Conservation (phyloP, 805 yeast species). For the Maudiozyma serrabonitensis region DNA sequence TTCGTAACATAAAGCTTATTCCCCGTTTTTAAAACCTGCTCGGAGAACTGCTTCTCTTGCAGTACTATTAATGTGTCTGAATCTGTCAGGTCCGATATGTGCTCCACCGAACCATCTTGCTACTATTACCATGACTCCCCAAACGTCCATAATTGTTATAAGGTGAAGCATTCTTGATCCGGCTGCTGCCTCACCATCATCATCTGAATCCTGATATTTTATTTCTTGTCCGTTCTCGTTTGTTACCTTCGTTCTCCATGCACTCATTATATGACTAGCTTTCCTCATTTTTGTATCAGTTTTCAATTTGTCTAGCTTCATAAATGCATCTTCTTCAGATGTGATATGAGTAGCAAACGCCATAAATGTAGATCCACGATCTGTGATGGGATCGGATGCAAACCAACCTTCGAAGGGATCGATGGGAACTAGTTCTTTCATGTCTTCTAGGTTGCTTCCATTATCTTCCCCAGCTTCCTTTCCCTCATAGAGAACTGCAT, state of each 20-base stretch:
- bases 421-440: constrained; percentile 8
- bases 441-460: constrained; percentile 4
- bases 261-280: constrained; percentile 75
- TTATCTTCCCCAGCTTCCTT: constrained; percentile 18
- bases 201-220: constrained; percentile 77
- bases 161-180: constrained; percentile 80
- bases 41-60: constrained; percentile 74
- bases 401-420: constrained; percentile 67
- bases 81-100: constrained; percentile 86
- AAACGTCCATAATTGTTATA: constrained; percentile 65
- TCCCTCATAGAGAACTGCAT: constrained; percentile 35
- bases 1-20: background rate
- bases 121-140: constrained; percentile 76
- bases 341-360: constrained; percentile 60
- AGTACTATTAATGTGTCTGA: constrained; percentile 83
- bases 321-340: constrained; percentile 59
- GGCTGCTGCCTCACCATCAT: constrained; percentile 96
- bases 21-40: constrained; percentile 39
- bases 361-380: constrained; percentile 77
- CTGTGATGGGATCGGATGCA: constrained; percentile 65
- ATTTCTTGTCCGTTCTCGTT: constrained; percentile 25
- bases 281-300: constrained; percentile 56
- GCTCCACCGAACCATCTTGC: constrained; percentile 91
- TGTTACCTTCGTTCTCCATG: constrained; percentile 60
- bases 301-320: constrained; percentile 41